Base-by-base conservation (phyloP, 192 early-diverging fungal genomes). In the Podila verticillata region DNA sequence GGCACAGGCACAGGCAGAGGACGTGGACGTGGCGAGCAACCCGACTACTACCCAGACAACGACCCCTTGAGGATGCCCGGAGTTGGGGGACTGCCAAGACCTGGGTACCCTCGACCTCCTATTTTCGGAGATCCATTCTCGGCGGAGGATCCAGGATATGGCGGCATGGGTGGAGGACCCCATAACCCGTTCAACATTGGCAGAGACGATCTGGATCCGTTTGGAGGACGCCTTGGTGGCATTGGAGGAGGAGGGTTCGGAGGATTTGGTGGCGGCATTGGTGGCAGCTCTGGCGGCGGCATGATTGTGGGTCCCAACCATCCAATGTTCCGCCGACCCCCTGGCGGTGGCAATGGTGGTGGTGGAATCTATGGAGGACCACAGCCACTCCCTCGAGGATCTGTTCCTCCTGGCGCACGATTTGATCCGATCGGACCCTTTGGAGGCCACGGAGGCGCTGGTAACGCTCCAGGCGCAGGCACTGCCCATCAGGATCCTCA, bases 381-480 rank as follows among this genome's bases (percentile, higher is more conserved):
- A 22, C 83, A 83, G 66, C 65, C 81, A 9, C 83, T 95, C n/a
- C 92, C 92, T 24, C 83, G 89, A 66, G 92, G 90, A 28, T 86
- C 92, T 29, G 93, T 94, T 57, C 94, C 94, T 10, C 88, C 95
- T 15, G 95, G 95, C 28, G 96, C 96, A 12, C 87, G 96, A 24
- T 98, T 96, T 82, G 95, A 98, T 78, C 96, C 96, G 7, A 95
- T 97, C 69, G 88, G 87, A 19, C 96, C 96, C 13, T 94, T 94
- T 72, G 93, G 89, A 17, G 48, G 58, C 61, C 87, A 88, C n/a
- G 66, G 70, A 22, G 61, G 72, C 19, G 63, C 66, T 29, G 83
- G 77, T 20, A 51, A 44, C 19, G 60, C 70, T 4, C 77, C 77
- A 9, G 77, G 77, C 8, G 77, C 77, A n/a, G 77, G 77, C 2